These are phyloP conservation scores for Ustilago bromivora DNA, from an alignment of 1,284 basidiomycete genomes.

Conservation along the genomic window DNA sequence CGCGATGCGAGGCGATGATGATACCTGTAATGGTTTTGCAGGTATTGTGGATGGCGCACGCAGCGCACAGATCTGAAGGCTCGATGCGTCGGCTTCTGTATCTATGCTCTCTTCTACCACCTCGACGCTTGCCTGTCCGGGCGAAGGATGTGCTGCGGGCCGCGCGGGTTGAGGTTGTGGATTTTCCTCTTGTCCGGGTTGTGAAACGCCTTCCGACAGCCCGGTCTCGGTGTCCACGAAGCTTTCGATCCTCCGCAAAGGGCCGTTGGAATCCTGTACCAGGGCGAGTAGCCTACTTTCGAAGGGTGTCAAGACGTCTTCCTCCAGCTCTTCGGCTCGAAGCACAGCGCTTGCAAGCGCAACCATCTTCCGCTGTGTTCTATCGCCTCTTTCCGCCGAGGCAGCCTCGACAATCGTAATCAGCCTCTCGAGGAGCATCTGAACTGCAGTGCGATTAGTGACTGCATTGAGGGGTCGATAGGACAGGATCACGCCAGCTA, in stretches of 20 bases:
- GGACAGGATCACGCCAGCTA: slow-evolving; percentile 17
- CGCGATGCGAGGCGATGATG: background rate
- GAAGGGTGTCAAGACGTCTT: slow-evolving; percentile 20
- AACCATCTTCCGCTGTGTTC: background rate
- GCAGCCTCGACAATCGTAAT: slow-evolving; percentile 24
- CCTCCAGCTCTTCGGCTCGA: slow-evolving; percentile 35
- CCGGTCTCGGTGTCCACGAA: slow-evolving; percentile 13
- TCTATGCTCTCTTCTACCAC: background rate
- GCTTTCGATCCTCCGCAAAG: slow-evolving; percentile 18
- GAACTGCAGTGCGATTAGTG: background rate
- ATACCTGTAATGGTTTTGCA: background rate
- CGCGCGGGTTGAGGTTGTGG: background rate
- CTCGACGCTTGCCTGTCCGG: background rate
- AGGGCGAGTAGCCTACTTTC: slow-evolving; percentile 27
- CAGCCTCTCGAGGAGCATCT: slow-evolving; percentile 9
- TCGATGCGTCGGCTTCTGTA: slow-evolving; percentile 26
- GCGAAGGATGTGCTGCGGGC: too few species aligned
- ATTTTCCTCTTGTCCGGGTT: background rate
- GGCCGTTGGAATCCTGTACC: slow-evolving; percentile 4
- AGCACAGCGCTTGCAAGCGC: slow-evolving; percentile 24
- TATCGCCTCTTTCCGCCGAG: background rate
- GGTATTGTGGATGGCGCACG: background rate
- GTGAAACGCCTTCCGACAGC: background rate
- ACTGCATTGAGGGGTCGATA: slow-evolving; percentile 15
- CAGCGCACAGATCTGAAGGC: slow-evolving; percentile 23